Percentiles rank a stretch among this genome's conserved stretches.
These are phyloP conservation scores for Penicillium sp. DNA, from an alignment of 2,329 filamentous ascomycete genomes.

Conservation along the genomic window DNA sequence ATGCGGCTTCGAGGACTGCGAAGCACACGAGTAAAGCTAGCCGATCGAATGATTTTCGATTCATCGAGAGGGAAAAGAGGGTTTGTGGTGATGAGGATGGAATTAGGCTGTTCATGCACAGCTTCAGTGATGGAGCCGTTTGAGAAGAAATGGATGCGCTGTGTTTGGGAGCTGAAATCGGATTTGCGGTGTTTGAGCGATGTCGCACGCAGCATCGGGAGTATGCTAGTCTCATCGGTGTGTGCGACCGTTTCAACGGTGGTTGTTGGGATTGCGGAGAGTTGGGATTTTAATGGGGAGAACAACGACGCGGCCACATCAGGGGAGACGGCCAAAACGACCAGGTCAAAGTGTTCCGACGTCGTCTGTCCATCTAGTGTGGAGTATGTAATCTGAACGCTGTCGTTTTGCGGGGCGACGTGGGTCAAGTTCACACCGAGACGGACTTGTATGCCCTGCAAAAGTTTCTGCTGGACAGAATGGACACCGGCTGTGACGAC, in stretches of 20 bases:
- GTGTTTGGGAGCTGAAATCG: constrained; percentile 6
- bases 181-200: constrained; percentile 1
- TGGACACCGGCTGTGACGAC: constrained; percentile 50
- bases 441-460: constrained; percentile 41
- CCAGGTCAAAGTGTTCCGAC: constrained; percentile 47
- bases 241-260: constrained; percentile 50
- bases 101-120: constrained; percentile 50
- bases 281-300: constrained; percentile 36
- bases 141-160: constrained; percentile 36
- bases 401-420: constrained; percentile 11
- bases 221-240: constrained; percentile 27
- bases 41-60: constrained; percentile 43
- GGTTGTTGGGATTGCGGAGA: constrained; percentile 47
- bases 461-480: constrained; percentile 48
- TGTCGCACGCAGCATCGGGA: constrained; percentile 7
- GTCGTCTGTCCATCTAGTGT: constrained; percentile 13
- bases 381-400: constrained; percentile 3
- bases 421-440: constrained; percentile 31
- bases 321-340: constrained; percentile 54
- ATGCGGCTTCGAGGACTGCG: constrained; percentile 48
- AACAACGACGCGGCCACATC: constrained; percentile 51
- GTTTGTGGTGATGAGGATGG: constrained; percentile 52
- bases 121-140: constrained; percentile 46
- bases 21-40: constrained; percentile 52
- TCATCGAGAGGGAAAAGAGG: constrained; percentile 42